These are phyloP conservation scores for Raphanus sativus DNA, from an alignment of 345 rosid species.

Conservation along the genomic window DNA sequence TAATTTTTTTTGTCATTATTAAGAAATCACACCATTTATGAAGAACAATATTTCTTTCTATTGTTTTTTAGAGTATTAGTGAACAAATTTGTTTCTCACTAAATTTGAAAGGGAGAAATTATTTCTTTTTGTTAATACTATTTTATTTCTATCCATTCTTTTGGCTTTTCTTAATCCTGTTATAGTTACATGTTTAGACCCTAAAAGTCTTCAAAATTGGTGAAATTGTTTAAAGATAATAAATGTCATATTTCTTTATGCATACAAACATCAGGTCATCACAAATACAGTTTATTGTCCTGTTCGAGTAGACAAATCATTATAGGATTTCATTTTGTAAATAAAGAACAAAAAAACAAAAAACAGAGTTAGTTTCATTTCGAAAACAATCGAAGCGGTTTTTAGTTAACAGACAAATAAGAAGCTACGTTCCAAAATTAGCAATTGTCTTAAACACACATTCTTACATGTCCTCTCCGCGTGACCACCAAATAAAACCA, in stretches of 20 bases:
- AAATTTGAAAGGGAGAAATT: neutral
- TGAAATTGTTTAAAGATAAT: neutral
- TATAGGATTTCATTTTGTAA: neutral
- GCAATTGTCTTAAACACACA: constrained; percentile 25
- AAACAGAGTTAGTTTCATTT: constrained; percentile 15
- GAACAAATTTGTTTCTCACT: neutral
- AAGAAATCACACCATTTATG: neutral
- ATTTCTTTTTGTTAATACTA: too few relatives aligned
- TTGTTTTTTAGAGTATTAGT: neutral
- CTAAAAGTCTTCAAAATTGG: neutral
- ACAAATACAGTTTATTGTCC: neutral
- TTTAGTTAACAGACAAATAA: constrained; percentile 22
- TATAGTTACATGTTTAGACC: neutral
- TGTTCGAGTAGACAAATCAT: neutral
- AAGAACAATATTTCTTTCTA: too few relatives aligned
- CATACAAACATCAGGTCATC: neutral
- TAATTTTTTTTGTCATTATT: too few relatives aligned
- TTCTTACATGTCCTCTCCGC: constrained; percentile 23
- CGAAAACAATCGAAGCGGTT: constrained; percentile 14
- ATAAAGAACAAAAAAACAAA: neutral
- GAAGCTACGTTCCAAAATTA: constrained; percentile 32
- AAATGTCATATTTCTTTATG: neutral
- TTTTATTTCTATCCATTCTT: too few relatives aligned
- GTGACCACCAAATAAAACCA: constrained; percentile 38
- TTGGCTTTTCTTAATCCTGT: neutral